Percentiles rank a stretch among this genome's conserved stretches.
These are phyloP conservation scores for Halenospora varia DNA, from an alignment of 495 filamentous ascomycete genomes.

Conservation along the genomic window DNA sequence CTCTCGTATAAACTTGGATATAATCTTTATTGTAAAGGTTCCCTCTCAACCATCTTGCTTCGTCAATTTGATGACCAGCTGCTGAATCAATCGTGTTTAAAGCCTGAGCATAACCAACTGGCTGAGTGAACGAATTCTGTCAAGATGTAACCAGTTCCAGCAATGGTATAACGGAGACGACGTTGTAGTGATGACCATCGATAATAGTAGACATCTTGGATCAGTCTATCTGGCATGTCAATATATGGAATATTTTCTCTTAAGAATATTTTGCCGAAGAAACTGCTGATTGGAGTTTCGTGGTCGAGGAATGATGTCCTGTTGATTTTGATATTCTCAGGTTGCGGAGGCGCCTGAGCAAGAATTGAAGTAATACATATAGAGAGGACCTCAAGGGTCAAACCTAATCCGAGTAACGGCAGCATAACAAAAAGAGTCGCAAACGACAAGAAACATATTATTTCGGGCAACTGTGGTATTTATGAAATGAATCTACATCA, in stretches of 20 bases:
- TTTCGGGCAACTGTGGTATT: too few species aligned
- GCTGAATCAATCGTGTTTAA: conserved; percentile 39
- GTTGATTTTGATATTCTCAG: not conserved
- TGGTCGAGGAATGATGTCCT: conserved; percentile 31
- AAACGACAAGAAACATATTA: not conserved
- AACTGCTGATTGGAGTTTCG: conserved; percentile 29
- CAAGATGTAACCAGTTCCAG: conserved; percentile 39
- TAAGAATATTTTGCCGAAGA: conserved; percentile 28
- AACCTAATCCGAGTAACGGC: not conserved
- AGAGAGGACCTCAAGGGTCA: not conserved
- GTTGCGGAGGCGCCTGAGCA: not conserved
- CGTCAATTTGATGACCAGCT: conserved; percentile 42
- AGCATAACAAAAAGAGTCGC: not conserved
- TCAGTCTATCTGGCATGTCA: conserved; percentile 37
- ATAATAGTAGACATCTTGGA: conserved; percentile 45
- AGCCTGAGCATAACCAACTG: conserved; percentile 33
- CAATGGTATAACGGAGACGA: conserved; percentile 36
- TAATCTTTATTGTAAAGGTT: conserved; percentile 37
- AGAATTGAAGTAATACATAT: not conserved
- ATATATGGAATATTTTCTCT: conserved; percentile 45
- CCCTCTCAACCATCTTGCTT: conserved; percentile 40
- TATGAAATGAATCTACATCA: too few species aligned
- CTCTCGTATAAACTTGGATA: conserved; percentile 39
- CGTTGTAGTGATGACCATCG: conserved; percentile 38
- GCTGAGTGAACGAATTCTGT: conserved; percentile 42